These are phyloP conservation scores for Umbelopsis sp. DNA, from an alignment of 371 early-diverging fungal species.

Conservation along the genomic window DNA sequence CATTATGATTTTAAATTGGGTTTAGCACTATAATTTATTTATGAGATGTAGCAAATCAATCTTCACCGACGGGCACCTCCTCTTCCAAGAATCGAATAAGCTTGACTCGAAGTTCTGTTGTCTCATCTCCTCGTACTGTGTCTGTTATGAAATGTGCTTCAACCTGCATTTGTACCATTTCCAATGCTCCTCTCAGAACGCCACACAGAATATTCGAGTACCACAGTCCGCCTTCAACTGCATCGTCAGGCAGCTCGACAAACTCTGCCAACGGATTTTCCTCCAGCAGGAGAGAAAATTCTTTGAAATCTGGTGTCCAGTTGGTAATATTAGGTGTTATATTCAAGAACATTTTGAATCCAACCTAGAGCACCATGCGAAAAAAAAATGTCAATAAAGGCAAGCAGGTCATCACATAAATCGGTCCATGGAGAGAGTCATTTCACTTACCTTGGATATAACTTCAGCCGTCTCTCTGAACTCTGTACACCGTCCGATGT, in stretches of 20 bases:
- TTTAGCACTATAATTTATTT: background rate
- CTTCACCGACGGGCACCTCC: constrained; percentile 93
- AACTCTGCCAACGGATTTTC: constrained; percentile 96
- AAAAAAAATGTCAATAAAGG: background rate
- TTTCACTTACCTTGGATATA: constrained; percentile 72
- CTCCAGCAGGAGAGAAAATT: constrained; percentile 89
- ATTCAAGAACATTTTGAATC: constrained; percentile 95
- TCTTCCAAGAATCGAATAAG: constrained; percentile 90
- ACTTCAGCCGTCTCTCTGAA: constrained; percentile 93
- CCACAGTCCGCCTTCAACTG: constrained; percentile 85
- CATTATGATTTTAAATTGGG: background rate
- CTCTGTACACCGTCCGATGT: constrained; percentile 82
- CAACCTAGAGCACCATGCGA: constrained; percentile 55
- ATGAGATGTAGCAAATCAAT: constrained; percentile 48
- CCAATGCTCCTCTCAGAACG: constrained; percentile 91
- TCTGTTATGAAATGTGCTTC: constrained; percentile 86
- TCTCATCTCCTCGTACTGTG: constrained; percentile 86
- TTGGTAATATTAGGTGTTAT: constrained; percentile 82
- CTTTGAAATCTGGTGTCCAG: constrained; percentile 82
- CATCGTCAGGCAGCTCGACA: constrained; percentile 82
- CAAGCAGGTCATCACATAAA: background rate
- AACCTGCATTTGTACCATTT: constrained; percentile 96
- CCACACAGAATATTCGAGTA: constrained; percentile 96
- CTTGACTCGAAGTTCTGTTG: constrained; percentile 88
- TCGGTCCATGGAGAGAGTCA: too few species aligned